Base-by-base conservation (phyloP, 192 early-diverging fungal genomes). In the Coemansia sp. region DNA sequence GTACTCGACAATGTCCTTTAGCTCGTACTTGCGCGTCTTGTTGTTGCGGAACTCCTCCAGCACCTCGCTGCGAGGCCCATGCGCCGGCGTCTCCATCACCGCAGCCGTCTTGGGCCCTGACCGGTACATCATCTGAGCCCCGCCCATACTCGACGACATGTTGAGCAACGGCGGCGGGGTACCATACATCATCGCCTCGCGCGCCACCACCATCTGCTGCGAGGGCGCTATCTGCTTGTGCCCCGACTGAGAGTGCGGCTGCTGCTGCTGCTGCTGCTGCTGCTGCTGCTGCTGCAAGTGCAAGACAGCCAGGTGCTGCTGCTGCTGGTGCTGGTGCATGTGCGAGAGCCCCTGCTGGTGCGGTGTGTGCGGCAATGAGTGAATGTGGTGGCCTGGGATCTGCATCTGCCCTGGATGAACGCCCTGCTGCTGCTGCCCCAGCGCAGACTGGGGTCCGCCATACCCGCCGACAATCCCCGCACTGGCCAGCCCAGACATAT, bases 11-110 rank as follows among this genome's bases (percentile, higher is more conserved):
- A 99, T 95, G 70, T 99, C 97, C 89, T 92, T 86, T 34, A 99
- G 84, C 79, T 99, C 97, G 77, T 93, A 97, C 83, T 95, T 97
- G 74, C 91, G 92, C 72, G 88, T 94, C 87, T 99, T 99, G 84
- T 95, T 95, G 77, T 91, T 93, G 70, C 97, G 86, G 79, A 99
- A 99, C 69, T 98, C 97, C 63, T 99, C 97, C 62, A 99, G 78
- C 45, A 96, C 70, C n/a, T 87, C 80, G 73, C 91, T 93, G 58
- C 96, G 89, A 55, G 89, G 84, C 10, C 86, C 87, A 62, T 88
- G 87, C 6, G 86, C 84, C 18, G 87, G 65, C 33, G 82, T 62
- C 42, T 79, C 77, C 58, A 76, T 65, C 45, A 65, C 69, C 0
- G 73, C 63, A 10, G 74, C 71, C 23, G 65, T 72, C 67, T 76